Evolutionary conservation across 345 rosid genomes (phyloP), one percentile per base, ranked within the genome.

Genomic region (Moringa oleifera): DNA sequence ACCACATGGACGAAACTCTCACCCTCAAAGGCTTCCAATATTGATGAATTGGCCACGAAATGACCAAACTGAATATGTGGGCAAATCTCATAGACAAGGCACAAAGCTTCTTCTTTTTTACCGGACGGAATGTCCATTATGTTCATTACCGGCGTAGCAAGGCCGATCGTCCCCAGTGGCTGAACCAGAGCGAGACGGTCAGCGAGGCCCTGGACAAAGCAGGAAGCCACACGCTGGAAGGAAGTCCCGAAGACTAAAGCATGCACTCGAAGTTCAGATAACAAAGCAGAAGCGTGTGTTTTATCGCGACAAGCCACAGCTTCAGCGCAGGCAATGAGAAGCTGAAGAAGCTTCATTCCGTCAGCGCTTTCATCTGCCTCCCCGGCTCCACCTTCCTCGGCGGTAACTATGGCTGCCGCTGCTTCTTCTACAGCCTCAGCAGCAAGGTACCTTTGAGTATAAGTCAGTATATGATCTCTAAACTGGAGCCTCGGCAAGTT

Each of bases 11-110:
- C 85, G 11, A 60, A 77, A 81, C 77, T 73, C 79, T 81, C 84
- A 80, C 91, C 83, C 86, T 80, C 91, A 85, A 85, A 80, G 84
- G 88, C 86, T 85, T 85, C 91, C 91, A 85, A 67, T 75, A 85
- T 83, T 0, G 79, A 64, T 3, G 69, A 50, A 50, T 85, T 85
- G 50, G 88, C 84, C 24, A 83, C 67, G 53, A 77, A 85, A 67
- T 85, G 91, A 59, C 88, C 79, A 25, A 81, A 85, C 64, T 62
- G 79, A 41, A 85, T 75, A 62, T 81, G 79, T 19, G 86, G 88
- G 76, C 84, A 83, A 70, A 75, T 80, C 51, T 85, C 81, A 55
- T 79, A 85, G 53, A 81, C 88, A 63, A 83, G 80, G 53, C 66
- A 56, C 19, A 80, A 70, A 19, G 86, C 84, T 71, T 85, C 88